These are phyloP conservation scores for Vigna reflexopilosa DNA, from an alignment of 306 rosid species.

Conservation along the genomic window DNA sequence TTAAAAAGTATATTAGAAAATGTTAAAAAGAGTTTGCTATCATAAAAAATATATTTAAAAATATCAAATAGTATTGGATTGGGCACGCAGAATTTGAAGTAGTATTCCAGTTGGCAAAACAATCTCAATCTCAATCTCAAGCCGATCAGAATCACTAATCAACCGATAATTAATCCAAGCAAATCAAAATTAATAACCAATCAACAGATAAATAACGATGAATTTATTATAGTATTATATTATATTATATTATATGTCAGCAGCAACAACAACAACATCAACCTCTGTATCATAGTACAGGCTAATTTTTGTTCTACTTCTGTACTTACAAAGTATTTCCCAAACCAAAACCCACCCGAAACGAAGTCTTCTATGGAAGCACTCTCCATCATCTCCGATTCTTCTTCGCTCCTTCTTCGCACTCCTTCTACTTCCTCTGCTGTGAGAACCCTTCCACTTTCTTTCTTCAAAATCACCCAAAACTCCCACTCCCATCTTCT, in stretches of 20 bases:
- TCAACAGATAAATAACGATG: neutral
- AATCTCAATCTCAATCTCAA: neutral
- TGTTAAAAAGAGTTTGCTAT: too few species aligned
- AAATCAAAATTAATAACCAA: too few species aligned
- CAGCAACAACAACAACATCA: neutral
- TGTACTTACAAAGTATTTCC: too few species aligned
- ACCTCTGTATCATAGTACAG: neutral
- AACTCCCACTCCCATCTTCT: neutral
- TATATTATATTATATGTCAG: too few species aligned
- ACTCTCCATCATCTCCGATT: constrained; percentile 22
- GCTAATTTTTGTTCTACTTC: neutral
- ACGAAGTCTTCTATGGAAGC: constrained; percentile 33
- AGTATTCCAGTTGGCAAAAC: neutral
- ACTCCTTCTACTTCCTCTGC: constrained; percentile 21
- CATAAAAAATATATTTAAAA: too few species aligned
- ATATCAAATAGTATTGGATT: neutral
- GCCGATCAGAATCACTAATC: too few species aligned
- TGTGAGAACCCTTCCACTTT: neutral
- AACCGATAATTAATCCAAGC: too few species aligned
- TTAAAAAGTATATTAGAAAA: too few species aligned
- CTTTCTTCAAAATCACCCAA: constrained; percentile 8
- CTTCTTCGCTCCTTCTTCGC: constrained; percentile 22
- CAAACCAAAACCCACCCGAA: neutral
- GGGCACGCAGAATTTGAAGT: neutral
- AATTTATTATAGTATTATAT: too few species aligned